phyloP scores from a whole-genome alignment of 768 basidiomycete genomes.

The Calocera viscosa region DNA sequence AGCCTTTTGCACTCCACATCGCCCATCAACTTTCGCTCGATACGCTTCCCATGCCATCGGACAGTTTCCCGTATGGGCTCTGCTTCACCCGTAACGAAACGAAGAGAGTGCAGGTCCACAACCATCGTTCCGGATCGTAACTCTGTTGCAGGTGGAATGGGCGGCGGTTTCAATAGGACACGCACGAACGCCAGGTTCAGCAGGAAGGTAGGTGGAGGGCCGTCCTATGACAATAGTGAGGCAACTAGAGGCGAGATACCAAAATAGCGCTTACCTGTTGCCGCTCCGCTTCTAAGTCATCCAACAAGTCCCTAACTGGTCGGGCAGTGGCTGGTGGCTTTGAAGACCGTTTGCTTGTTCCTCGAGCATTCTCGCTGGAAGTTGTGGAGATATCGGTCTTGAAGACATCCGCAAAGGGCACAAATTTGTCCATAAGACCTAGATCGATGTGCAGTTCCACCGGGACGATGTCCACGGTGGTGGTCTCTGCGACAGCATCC shows the following conservation, averaged over 20 bases:
- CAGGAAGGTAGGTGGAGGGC: not conserved
- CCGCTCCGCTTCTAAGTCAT: conserved; percentile 13
- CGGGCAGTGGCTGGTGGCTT: not conserved
- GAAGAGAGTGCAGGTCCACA: not conserved
- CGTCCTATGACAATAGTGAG: not conserved
- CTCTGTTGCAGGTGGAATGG: not conserved
- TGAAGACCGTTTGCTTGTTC: not conserved
- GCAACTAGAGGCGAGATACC: not conserved
- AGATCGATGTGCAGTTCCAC: conserved; percentile 71
- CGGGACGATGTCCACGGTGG: conserved; percentile 29
- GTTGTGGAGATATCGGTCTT: conserved; percentile 13
- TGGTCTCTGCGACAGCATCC: conserved; percentile 9
- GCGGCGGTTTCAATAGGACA: not conserved
- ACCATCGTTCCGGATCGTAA: not conserved
- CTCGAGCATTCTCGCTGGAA: not conserved
- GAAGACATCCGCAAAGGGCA: conserved; percentile 40
- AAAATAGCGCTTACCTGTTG: not conserved
- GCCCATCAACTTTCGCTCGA: not conserved
- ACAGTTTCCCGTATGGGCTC: not conserved
- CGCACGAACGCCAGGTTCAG: not conserved
- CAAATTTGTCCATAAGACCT: conserved; percentile 26
- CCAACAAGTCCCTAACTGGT: not conserved
- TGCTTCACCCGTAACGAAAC: not conserved
- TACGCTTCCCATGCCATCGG: conserved; percentile 4
- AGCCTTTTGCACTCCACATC: not conserved